Conservation (phyloP, 2,329 filamentous ascomycete species). For the Beauveria scarabaeidicola region DNA sequence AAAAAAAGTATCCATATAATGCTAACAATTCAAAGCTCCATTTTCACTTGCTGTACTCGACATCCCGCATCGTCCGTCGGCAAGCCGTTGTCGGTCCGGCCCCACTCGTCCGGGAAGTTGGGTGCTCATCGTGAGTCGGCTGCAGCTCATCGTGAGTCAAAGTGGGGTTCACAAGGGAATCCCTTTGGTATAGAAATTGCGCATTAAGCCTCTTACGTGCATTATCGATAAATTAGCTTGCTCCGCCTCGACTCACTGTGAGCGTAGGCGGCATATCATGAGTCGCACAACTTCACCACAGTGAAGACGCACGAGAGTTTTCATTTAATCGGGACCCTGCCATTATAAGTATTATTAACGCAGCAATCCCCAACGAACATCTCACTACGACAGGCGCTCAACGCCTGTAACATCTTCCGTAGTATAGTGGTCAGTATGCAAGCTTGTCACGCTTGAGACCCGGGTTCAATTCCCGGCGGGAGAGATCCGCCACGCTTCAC, state of each 20-base stretch:
- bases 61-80: not conserved
- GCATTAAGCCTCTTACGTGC: too few species aligned
- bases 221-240: not conserved
- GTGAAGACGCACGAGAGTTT: not conserved
- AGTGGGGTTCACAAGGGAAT: not conserved
- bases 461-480: conserved; percentile 18
- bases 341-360: conserved; percentile 1
- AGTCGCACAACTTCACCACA: not conserved
- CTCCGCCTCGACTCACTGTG: not conserved
- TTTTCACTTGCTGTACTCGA: too few species aligned
- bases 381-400: conserved; percentile 15
- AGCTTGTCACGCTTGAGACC: conserved; percentile 18
- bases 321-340: not conserved
- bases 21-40: too few species aligned
- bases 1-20: too few species aligned
- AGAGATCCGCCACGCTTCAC: conserved; percentile 14
- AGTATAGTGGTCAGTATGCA: conserved; percentile 18
- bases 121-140: not conserved
- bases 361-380: conserved; percentile 1
- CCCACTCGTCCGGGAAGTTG: not conserved
- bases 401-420: conserved; percentile 14
- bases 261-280: not conserved
- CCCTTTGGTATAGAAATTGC: too few species aligned
- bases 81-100: not conserved
- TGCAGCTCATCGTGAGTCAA: conserved; percentile 1